Evolutionary conservation across 2,329 filamentous ascomycete genomes (phyloP), one percentile per base, ranked within the genome.

Genomic region (Aspergillus arachidicola): DNA sequence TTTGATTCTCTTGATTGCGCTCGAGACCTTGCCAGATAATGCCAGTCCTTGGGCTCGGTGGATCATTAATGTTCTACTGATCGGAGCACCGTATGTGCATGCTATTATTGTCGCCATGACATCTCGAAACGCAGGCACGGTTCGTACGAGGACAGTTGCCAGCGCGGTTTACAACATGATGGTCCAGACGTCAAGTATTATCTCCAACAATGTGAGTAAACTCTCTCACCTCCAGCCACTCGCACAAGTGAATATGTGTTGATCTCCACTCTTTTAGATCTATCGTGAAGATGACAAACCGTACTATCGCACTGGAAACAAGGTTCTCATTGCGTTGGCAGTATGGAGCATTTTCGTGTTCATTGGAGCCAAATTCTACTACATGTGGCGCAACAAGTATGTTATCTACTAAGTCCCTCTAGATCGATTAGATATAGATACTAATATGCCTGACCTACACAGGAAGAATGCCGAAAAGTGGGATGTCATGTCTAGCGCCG

Each of bases 31-130:
- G 0, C 84, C 85, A 0, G 75, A 66, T 6, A 76, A 76, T 23
- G 81, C 81, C 0, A 80, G 80, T 23, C 76, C 83, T 16, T 88
- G 86, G 86, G 75, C 74, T 0, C 77, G 84, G 19, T 88, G 82
- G 76, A 75, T 79, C 1, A 72, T 87, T 34, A 77, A 84, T 19
- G 84, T 83, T 1, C 69, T 88, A 45, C 79, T 87, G 36, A 80
- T 85, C 12, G 84, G 85, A 2, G 82, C 84, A 62, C 86, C 86
- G 0, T 88, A 88, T 68, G 84, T 86, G 59, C 86, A 88, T 67
- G 85, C 86, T 2, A 80, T 87, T 19, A 6, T 87, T 34, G 79
- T 81, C 36, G 79, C 79, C 5, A 78, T 81, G 61, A 80, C 78
- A 5, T 81, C 79, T 7, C 69, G 79, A 23, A 81, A 81, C 65